Conservation (phyloP, 768 basidiomycete species). For the Cyathus striatus region DNA sequence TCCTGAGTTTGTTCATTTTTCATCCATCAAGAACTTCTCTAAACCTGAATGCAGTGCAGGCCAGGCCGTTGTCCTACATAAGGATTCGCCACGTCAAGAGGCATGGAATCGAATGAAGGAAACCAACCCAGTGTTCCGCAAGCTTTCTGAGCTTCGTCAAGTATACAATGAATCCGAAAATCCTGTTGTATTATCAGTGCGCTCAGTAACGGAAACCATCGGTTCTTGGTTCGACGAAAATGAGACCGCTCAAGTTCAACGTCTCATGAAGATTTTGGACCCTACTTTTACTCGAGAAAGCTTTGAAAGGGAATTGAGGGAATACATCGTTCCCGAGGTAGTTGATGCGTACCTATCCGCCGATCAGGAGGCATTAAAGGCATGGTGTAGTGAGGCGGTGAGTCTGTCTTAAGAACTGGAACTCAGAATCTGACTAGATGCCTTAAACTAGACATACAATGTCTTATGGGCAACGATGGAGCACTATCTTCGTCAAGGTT, state of each 20-base stretch:
- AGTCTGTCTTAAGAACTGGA: slow-evolving; percentile 30
- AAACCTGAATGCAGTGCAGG: slow-evolving; percentile 59
- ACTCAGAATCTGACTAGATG: too few species aligned
- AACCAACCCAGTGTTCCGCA: slow-evolving; percentile 71
- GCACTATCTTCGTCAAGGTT: slow-evolving; percentile 84
- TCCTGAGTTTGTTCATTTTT: slow-evolving; percentile 60
- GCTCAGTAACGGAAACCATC: slow-evolving; percentile 79
- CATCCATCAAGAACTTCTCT: not conserved
- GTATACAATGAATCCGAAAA: slow-evolving; percentile 92
- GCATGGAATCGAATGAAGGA: slow-evolving; percentile 78
- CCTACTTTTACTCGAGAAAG: slow-evolving; percentile 80
- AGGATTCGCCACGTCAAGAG: slow-evolving; percentile 74
- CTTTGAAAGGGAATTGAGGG: slow-evolving; percentile 86
- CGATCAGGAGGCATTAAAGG: slow-evolving; percentile 77
- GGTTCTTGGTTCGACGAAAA: slow-evolving; percentile 96
- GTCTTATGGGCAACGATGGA: slow-evolving; percentile 99
- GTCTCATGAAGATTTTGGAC: slow-evolving; percentile 84
- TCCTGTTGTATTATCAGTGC: slow-evolving; percentile 74
- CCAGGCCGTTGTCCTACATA: slow-evolving; percentile 76
- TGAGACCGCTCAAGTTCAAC: slow-evolving; percentile 93
- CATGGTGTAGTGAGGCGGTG: slow-evolving; percentile 96
- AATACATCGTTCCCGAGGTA: slow-evolving; percentile 97
- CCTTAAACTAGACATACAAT: slow-evolving; percentile 81
- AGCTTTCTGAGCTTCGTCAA: slow-evolving; percentile 52
- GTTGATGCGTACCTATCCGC: slow-evolving; percentile 94